Base-by-base conservation (phyloP, 352 stramenopile species). In the Elongisporangium senticosum region DNA sequence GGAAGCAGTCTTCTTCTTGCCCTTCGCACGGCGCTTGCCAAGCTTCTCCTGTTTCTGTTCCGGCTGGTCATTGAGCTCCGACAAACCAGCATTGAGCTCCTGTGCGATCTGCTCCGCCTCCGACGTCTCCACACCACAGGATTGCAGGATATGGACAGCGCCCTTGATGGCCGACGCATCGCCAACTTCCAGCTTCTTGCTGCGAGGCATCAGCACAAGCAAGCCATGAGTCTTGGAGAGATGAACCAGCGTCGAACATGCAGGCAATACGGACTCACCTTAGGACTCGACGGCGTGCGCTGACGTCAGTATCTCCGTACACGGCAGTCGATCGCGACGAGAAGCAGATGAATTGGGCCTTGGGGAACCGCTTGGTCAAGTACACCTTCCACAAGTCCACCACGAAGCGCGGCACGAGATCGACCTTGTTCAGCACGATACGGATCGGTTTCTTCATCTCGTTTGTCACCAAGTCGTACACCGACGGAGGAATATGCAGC, bases 351-450 rank as follows among this genome's bases (percentile, higher is more conserved):
- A 92, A 67, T n/a, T 78, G 66, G 51, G 71, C 83, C 20, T 85
- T 69, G 19, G 83, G 83, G 55, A 91, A 95, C 10, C 72, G 76
- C 49, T 73, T 76, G 4, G 69, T 57, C 21, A 95, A 59, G 53
- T 84, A 91, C 39, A 62, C 58, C 37, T 84, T 81, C 86, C 86
- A 95, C 4, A 86, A 67, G 50, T 80, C 61, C 3, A 92, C 75
- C 10, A 87, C 77, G 20, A 62, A 61, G 7, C 64, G 67, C 11
- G 82, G 80, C 24, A 95, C 74, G 51, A 95, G 65, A 69, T 95
- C 86, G 20, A 91, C 72, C 71, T 95, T 95, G 59, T 92, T 95
- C 47, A 95, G 80, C 53, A 95, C 82, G 40, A 95, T 72, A 11
- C 83, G 64, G 74, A 95, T 84, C 5, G 82, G 79, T 22, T 93